phyloP scores from a whole-genome alignment of 202 grass and related monocot species.

The Dendrocalamus latiflorus region DNA sequence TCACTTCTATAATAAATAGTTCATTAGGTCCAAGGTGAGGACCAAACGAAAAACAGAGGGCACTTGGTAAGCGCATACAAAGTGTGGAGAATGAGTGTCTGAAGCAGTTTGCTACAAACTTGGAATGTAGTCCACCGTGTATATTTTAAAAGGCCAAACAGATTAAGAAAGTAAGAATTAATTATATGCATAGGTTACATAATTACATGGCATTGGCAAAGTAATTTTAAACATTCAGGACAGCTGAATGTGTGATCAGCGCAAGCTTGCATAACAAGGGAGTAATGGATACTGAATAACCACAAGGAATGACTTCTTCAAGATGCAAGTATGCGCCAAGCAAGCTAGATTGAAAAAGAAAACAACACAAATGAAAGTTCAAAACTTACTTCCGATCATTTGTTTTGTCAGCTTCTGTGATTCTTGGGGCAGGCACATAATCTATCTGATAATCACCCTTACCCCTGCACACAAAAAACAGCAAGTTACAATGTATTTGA shows the following conservation, averaged over 20 bases:
- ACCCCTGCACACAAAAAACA: constrained; percentile 50
- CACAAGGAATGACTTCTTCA: not conserved
- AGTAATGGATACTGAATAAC: not conserved
- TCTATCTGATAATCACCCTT: constrained; percentile 94
- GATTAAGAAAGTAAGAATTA: not conserved
- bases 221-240: not conserved
- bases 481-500: not conserved
- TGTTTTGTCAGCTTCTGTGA: constrained; percentile 94
- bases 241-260: not conserved
- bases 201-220: not conserved
- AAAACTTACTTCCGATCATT: constrained; percentile 74
- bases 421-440: constrained; percentile 87
- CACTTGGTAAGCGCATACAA: not conserved
- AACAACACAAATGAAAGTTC: not conserved
- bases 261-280: not conserved
- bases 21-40: not conserved
- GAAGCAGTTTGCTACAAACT: not conserved
- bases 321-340: not conserved
- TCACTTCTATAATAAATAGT: not conserved
- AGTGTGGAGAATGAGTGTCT: not conserved
- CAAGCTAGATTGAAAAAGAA: constrained; percentile 5
- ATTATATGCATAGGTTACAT: not conserved
- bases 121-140: not conserved
- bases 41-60: not conserved
- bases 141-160: constrained; percentile 3